Base-by-base conservation (phyloP, 345 rosid species). In the Combretum micranthum region DNA sequence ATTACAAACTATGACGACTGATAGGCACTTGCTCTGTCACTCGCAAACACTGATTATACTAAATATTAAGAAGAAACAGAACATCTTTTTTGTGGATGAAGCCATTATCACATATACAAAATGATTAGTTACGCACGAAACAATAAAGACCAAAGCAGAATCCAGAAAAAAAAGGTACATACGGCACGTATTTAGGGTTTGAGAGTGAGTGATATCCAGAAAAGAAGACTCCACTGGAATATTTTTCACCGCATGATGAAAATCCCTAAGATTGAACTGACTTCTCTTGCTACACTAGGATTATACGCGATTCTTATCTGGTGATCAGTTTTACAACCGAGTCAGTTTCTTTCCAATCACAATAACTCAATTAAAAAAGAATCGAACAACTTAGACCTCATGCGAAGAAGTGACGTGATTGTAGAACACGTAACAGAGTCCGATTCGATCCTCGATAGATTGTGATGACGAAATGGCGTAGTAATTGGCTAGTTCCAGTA, bases 171-270 rank as follows among this genome's bases (percentile, higher is more conserved):
- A 32, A 4, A 57, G 57, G 62, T 47, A 55, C 53, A 0, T 55
- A 87, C 88, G 79, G 45, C 73, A 37, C 55, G 78, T 62, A 53
- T 59, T 59, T 53, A 67, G 62, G 62, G 71, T 63, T 66, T 81
- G 83, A 15, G 81, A 68, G 60, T 72, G 86, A 64, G 74, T 59
- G 42, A 80, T 66, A 63, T 84, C 85, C 25, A 92, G 91, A 42
- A 42, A 42, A 69, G 80, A 88, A 19, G 80, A 76, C 64, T 83
- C 86, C 11, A 20, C 26, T 18, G 96, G 92, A 70, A 88, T 65
- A 70, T 64, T 76, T 55, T 81, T 78, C 56, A 88, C 90, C 59
- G 96, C 90, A 0, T 72, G 88, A 71, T 91, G 98, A 50, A 91
- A 91, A 62, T 81, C 95, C 22, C 83, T 78, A 25, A 91, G 80